A percentile compares a stretch with the other conserved stretches of the same genome.
Evolutionary conservation across 805 yeast species (phyloP).

Genomic region (Pichia gijzeniarum): DNA sequence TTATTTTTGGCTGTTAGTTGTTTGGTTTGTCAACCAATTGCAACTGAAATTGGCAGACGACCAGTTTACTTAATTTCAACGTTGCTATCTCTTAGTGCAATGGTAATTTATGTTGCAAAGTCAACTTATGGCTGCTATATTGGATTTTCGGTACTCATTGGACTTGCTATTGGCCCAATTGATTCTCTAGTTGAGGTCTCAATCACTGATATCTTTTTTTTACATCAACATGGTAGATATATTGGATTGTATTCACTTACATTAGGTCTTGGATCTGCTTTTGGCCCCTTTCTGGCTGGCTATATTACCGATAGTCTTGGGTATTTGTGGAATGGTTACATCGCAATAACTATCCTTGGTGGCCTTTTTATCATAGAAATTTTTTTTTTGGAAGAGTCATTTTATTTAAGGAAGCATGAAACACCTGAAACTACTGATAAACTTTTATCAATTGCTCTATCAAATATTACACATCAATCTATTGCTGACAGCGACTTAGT

Average conservation of each 20-base stretch:
- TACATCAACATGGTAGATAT: conserved; percentile 44
- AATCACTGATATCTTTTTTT: conserved; percentile 38
- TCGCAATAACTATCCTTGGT: conserved; percentile 56
- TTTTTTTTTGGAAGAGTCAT: conserved; percentile 66
- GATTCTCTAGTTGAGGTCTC: conserved; percentile 44
- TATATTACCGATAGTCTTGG: conserved; percentile 46
- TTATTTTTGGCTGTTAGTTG: conserved; percentile 38
- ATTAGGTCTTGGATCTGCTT: conserved; percentile 42
- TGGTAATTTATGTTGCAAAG: conserved; percentile 37
- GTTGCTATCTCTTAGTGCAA: conserved; percentile 34
- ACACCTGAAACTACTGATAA: not conserved
- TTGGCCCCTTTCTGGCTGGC: conserved; percentile 48
- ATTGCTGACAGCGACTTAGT: not conserved
- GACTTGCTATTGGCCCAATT: conserved; percentile 41
- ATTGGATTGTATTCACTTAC: conserved; percentile 43
- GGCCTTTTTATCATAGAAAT: conserved; percentile 45
- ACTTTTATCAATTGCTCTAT: not conserved
- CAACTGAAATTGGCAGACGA: conserved; percentile 40
- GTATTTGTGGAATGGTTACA: conserved; percentile 75
- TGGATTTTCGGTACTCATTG: conserved; percentile 42
- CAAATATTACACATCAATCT: not conserved
- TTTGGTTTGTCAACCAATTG: conserved; percentile 38
- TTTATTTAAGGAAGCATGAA: conserved; percentile 34
- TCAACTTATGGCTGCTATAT: conserved; percentile 34
- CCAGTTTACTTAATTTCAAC: conserved; percentile 37